Conservation (phyloP, 2,329 filamentous ascomycete species). For the Diaporthe helianthi region DNA sequence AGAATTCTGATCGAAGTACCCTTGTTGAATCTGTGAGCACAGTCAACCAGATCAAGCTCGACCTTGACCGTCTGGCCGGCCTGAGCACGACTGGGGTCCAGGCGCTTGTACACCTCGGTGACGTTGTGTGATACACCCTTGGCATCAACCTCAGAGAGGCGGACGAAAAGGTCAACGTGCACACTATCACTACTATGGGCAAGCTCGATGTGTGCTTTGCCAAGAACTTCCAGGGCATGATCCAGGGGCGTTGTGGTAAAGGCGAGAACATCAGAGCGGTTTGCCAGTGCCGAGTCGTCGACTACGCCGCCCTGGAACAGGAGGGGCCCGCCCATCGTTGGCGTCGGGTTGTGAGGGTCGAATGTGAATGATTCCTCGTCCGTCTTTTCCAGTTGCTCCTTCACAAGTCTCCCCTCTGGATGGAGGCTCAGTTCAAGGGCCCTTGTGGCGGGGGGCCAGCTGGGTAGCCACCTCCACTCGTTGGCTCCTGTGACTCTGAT, state of each 20-base stretch:
- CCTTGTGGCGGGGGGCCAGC: constrained; percentile 32
- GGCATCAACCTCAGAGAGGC: constrained; percentile 38
- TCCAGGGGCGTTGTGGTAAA: constrained; percentile 38
- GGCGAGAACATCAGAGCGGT: constrained; percentile 37
- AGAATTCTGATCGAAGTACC: constrained; percentile 38
- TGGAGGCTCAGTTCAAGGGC: constrained; percentile 27
- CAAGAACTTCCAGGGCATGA: constrained; percentile 36
- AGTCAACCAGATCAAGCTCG: constrained; percentile 34
- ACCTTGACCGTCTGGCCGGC: constrained; percentile 15
- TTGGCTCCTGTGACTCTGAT: constrained; percentile 26
- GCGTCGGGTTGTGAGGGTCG: constrained; percentile 40
- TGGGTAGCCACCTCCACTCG: constrained; percentile 30
- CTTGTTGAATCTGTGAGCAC: constrained; percentile 37
- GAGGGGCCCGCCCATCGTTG: constrained; percentile 36
- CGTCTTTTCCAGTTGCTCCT: neutral
- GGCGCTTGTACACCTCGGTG: constrained; percentile 37
- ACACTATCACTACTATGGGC: constrained; percentile 39
- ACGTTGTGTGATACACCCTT: constrained; percentile 38
- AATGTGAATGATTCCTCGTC: constrained; percentile 36
- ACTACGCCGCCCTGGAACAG: constrained; percentile 32
- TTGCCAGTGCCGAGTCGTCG: constrained; percentile 36
- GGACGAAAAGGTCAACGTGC: constrained; percentile 39
- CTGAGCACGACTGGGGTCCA: constrained; percentile 31
- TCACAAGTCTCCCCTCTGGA: constrained; percentile 6
- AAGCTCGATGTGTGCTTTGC: constrained; percentile 37